A percentile compares a stretch with the other conserved stretches of the same genome.
Evolutionary conservation across 495 filamentous ascomycete species (phyloP).

Genomic region (Cetradonia linearis): DNA sequence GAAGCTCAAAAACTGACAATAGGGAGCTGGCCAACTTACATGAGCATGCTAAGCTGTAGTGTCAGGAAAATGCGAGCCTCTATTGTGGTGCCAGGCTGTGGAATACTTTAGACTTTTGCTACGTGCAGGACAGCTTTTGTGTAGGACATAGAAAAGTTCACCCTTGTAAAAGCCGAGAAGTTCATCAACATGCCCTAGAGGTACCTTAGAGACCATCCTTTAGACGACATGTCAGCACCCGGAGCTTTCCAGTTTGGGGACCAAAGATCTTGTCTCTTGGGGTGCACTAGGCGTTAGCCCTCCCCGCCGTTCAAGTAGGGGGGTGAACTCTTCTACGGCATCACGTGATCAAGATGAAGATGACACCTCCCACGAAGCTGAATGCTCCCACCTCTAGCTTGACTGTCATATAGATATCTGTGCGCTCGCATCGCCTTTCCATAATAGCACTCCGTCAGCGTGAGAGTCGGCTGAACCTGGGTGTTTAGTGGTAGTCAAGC

Average conservation of each 20-base stretch:
- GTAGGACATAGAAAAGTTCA: conserved; percentile 1
- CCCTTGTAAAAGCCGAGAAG: too few species aligned
- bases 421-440: not conserved
- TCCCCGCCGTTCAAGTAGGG: too few species aligned
- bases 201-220: too few species aligned
- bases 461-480: not conserved
- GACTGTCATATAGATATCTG: not conserved
- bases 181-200: too few species aligned
- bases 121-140: not conserved
- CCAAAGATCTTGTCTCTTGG: too few species aligned
- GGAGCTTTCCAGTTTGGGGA: too few species aligned
- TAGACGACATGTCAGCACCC: too few species aligned
- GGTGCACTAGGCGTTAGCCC: too few species aligned
- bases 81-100: not conserved
- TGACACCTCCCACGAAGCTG: not conserved
- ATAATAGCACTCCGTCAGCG: not conserved
- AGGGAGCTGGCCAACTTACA: conserved; percentile 7
- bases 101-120: not conserved
- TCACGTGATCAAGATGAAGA: not conserved
- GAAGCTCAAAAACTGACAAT: not conserved
- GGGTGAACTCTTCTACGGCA: too few species aligned
- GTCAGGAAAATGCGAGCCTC: too few species aligned
- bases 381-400: not conserved
- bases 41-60: not conserved
- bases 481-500: not conserved